phyloP scores from a whole-genome alignment of 2,329 filamentous ascomycete species.

The Talaromyces rugulosus region DNA sequence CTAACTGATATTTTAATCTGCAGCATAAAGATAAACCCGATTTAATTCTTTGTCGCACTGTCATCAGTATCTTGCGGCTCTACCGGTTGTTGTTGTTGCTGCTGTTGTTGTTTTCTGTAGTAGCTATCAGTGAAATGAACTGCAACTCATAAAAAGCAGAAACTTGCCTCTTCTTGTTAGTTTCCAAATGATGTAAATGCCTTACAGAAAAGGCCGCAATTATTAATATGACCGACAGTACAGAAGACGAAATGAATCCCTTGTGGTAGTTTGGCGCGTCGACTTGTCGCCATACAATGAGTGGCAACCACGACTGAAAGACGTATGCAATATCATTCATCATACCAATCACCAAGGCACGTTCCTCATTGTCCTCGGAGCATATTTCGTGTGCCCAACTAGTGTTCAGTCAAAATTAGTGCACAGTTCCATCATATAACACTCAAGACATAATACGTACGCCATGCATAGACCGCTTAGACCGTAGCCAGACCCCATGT shows the following conservation, averaged over 20 bases:
- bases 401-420: not conserved
- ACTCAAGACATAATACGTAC: conserved; percentile 28
- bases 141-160: not conserved
- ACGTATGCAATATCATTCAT: conserved; percentile 71
- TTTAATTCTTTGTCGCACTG: not conserved
- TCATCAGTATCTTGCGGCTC: not conserved
- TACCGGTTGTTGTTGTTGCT: not conserved
- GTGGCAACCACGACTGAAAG: conserved; percentile 65
- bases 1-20: not conserved
- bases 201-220: conserved; percentile 47
- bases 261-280: conserved; percentile 59
- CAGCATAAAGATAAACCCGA: not conserved
- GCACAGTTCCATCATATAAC: not conserved
- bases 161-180: not conserved
- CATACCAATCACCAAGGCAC: conserved; percentile 59
- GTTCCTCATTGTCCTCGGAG: conserved; percentile 58
- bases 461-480: conserved; percentile 49
- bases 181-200: conserved; percentile 44
- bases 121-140: not conserved
- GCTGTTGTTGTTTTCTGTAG: not conserved
- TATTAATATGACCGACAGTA: conserved; percentile 49
- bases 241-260: conserved; percentile 55
- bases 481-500: conserved; percentile 47
- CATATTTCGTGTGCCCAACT: conserved; percentile 55
- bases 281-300: conserved; percentile 62